Conservation (phyloP, 2,329 filamentous ascomycete genomes). For the Alternaria triticina region DNA sequence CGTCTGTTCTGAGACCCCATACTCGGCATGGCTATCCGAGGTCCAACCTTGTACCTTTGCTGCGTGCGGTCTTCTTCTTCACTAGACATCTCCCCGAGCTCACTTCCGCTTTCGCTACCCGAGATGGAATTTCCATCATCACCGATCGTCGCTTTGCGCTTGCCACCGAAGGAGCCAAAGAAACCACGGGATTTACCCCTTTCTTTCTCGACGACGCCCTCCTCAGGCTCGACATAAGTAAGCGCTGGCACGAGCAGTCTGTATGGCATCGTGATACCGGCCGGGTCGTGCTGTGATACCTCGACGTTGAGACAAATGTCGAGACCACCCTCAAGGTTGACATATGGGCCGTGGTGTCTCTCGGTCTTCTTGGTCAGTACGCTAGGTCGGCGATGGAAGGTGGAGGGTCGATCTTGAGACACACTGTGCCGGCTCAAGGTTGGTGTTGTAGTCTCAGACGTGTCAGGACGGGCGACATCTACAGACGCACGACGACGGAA, state of each 20-base stretch:
- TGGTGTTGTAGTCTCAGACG: constrained; percentile 33
- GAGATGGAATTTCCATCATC: constrained; percentile 43
- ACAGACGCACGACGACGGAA: constrained; percentile 45
- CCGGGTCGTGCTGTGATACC: constrained; percentile 81
- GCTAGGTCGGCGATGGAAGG: constrained; percentile 55
- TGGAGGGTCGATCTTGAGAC: constrained; percentile 43
- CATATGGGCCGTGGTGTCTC: constrained; percentile 42
- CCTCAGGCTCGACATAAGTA: constrained; percentile 48
- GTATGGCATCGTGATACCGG: constrained; percentile 88
- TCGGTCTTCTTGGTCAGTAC: constrained; percentile 50
- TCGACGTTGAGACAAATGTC: constrained; percentile 91
- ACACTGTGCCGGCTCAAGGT: constrained; percentile 18
- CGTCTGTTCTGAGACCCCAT: constrained; percentile 35
- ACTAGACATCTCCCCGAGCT: constrained; percentile 32
- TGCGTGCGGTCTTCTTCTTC: constrained; percentile 40
- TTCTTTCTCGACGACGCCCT: constrained; percentile 23
- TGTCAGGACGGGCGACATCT: constrained; percentile 33
- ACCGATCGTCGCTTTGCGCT: constrained; percentile 33
- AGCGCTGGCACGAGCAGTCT: constrained; percentile 83
- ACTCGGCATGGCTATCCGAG: constrained; percentile 40
- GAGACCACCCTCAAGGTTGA: constrained; percentile 82
- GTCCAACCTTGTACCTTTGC: constrained; percentile 44
- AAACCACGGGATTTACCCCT: constrained; percentile 36
- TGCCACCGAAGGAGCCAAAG: constrained; percentile 36
- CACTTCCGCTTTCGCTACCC: constrained; percentile 35